Evolutionary conservation across 139 green algal genomes (phyloP), one percentile per base, ranked within the genome.

Genomic region (Chlamydomonas sp.): DNA sequence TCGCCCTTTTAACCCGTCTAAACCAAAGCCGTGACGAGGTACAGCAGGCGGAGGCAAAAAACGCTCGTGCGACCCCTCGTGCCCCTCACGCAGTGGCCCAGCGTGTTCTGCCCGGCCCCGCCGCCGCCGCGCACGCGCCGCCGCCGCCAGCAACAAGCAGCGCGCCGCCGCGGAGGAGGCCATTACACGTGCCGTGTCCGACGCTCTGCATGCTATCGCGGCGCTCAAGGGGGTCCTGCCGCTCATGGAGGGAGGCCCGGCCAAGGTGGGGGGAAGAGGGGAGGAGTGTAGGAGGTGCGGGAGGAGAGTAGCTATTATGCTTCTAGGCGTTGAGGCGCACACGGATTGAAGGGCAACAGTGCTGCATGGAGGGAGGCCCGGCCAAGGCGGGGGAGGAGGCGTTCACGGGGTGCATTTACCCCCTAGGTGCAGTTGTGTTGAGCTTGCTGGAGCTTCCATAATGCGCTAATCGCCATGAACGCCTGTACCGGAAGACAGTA

Each of bases 151-250:
- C 71, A 95, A 95, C 89, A 98, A 98, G 91, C 87, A 96, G 82
- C 93, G 96, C 5, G 58, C 85, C 1, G 91, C 92, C 49, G 95
- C 95, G 1, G 96, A 98, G 91, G 94, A 90, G 20, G 93, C 90
- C 9, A 97, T 98, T 78, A 82, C 91, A 0, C 18, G 85, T n/a
- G 93, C 96, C 8, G 95, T 98, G 31, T 79, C 92, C 5, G 93
- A 97, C 18, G 89, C 96, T 59, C 94, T 98, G 84, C 95, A 98
- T 89, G 83, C 97, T 72, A 80, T 98, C 77, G 94, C 92, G n/a
- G 84, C 86, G 8, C 91, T 98, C 14, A 96, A 95, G 90, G 68
- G 81, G 59, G 79, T 83, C 7, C 78, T 97, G 31, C 90, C 93
- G 0, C 90, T 97, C 18, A 57, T 98, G 82, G 88, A 89, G 73